Conservation (phyloP, 176 grass and related monocot genomes). For the Tillandsia leiboldiana region DNA sequence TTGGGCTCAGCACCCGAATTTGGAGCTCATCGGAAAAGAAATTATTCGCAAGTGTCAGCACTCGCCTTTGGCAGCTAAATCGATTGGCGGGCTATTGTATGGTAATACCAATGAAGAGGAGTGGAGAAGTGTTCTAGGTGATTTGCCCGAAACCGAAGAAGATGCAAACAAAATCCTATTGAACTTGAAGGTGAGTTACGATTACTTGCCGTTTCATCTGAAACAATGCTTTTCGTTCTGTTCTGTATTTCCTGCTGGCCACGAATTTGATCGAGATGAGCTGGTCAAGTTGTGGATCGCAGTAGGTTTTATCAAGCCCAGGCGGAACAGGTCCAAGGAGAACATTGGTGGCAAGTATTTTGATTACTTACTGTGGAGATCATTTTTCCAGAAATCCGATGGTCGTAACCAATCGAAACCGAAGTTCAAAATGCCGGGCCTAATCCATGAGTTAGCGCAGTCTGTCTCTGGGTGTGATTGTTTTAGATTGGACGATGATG, state of each 20-base stretch:
- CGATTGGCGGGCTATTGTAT: slow-evolving; percentile 11
- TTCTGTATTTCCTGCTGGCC: slow-evolving; percentile 28
- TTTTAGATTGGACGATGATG: slow-evolving; percentile 4
- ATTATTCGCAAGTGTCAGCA: slow-evolving; percentile 14
- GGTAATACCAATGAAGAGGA: not conserved
- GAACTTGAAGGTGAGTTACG: slow-evolving; percentile 25
- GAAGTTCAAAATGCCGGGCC: slow-evolving; percentile 22
- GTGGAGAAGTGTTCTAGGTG: slow-evolving; percentile 19
- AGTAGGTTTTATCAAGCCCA: slow-evolving; percentile 10
- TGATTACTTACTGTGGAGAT: slow-evolving; percentile 12
- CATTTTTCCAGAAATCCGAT: slow-evolving; percentile 20
- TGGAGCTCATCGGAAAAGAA: slow-evolving; percentile 8
- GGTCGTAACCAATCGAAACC: not conserved
- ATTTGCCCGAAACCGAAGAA: slow-evolving; percentile 1
- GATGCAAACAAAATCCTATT: slow-evolving; percentile 8
- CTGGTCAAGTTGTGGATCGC: slow-evolving; percentile 33
- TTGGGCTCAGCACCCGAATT: not conserved
- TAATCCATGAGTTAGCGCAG: slow-evolving; percentile 33
- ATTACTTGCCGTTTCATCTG: slow-evolving; percentile 19
- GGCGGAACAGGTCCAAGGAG: not conserved
- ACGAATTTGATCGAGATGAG: slow-evolving; percentile 28
- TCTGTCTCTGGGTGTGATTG: slow-evolving; percentile 23
- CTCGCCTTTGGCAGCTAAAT: slow-evolving; percentile 21
- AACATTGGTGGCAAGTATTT: slow-evolving; percentile 22
- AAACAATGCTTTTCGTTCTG: slow-evolving; percentile 30